phyloP scores from a whole-genome alignment of 192 early-diverging fungal genomes.

The Physocladia obscura region DNA sequence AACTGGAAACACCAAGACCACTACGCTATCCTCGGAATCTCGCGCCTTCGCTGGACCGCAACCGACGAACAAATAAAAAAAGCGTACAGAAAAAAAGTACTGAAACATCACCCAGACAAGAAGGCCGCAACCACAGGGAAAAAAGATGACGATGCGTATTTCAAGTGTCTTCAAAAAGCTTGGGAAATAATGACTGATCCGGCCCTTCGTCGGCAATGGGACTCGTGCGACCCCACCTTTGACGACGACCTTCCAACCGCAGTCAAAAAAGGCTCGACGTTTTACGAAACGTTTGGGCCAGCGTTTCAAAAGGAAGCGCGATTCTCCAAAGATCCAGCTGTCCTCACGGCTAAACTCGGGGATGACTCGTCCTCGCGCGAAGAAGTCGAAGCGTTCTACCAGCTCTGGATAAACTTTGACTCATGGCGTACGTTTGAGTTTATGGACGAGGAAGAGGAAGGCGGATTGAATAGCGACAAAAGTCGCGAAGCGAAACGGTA shows the following conservation, averaged over 20 bases:
- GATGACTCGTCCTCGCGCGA: constrained; percentile 62
- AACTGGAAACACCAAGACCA: constrained; percentile 73
- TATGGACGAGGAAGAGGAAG: constrained; percentile 94
- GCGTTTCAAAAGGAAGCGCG: constrained; percentile 87
- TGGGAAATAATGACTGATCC: constrained; percentile 91
- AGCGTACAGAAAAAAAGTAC: constrained; percentile 88
- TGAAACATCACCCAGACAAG: constrained; percentile 89
- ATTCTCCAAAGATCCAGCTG: constrained; percentile 91
- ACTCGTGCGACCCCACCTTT: constrained; percentile 90
- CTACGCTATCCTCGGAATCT: constrained; percentile 92
- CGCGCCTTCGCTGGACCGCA: constrained; percentile 82
- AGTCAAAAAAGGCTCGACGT: constrained; percentile 76
- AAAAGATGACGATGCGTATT: constrained; percentile 90
- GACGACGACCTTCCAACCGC: constrained; percentile 68
- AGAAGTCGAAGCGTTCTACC: constrained; percentile 73
- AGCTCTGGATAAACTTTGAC: constrained; percentile 80
- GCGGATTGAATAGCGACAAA: constrained; percentile 60
- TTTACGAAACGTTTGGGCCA: constrained; percentile 71
- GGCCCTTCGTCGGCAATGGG: constrained; percentile 87
- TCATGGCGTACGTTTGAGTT: constrained; percentile 98
- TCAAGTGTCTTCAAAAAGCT: constrained; percentile 97
- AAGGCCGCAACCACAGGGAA: constrained; percentile 75
- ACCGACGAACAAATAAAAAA: constrained; percentile 92
- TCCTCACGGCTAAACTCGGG: constrained; percentile 62
- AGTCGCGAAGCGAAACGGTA: constrained; percentile 94